Evolutionary conservation across 768 basidiomycete species (phyloP).

Genomic region (Kwoniella europaea): DNA sequence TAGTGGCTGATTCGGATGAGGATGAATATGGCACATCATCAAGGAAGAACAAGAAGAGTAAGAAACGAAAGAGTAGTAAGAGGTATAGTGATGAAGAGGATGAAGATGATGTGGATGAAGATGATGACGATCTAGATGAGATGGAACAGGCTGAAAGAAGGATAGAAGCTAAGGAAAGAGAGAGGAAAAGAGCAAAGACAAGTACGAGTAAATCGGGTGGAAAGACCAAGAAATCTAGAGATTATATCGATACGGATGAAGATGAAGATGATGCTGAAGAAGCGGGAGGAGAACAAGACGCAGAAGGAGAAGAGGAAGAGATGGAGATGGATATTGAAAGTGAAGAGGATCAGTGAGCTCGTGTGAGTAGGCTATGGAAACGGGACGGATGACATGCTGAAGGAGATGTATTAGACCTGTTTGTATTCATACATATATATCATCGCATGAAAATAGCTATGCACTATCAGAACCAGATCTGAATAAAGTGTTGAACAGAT

Average conservation of each 20-base stretch:
- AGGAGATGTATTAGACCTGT: neutral
- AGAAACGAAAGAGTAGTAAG: conserved; percentile 26
- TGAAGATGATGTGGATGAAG: conserved; percentile 31
- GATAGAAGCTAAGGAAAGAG: conserved; percentile 46
- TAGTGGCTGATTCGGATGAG: conserved; percentile 51
- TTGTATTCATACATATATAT: neutral
- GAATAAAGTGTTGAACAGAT: too few species aligned
- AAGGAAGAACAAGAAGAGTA: conserved; percentile 24
- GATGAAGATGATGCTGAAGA: conserved; percentile 28
- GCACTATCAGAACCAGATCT: neutral
- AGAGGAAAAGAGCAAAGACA: conserved; percentile 44
- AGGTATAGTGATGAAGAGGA: conserved; percentile 27
- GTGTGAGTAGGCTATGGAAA: neutral
- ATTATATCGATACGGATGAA: conserved; percentile 42
- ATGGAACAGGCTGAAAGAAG: conserved; percentile 52
- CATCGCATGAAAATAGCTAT: neutral
- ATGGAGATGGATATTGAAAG: conserved; percentile 49
- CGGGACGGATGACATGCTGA: neutral
- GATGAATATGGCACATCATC: conserved; percentile 28
- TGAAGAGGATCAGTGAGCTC: conserved; percentile 32
- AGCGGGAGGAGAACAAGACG: conserved; percentile 13
- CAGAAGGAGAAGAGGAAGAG: conserved; percentile 32
- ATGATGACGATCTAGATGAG: conserved; percentile 44
- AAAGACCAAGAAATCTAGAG: conserved; percentile 37
- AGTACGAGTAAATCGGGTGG: conserved; percentile 30